These are phyloP conservation scores for Yueomyces sinensis DNA, from an alignment of 805 yeast genomes.

Conservation along the genomic window DNA sequence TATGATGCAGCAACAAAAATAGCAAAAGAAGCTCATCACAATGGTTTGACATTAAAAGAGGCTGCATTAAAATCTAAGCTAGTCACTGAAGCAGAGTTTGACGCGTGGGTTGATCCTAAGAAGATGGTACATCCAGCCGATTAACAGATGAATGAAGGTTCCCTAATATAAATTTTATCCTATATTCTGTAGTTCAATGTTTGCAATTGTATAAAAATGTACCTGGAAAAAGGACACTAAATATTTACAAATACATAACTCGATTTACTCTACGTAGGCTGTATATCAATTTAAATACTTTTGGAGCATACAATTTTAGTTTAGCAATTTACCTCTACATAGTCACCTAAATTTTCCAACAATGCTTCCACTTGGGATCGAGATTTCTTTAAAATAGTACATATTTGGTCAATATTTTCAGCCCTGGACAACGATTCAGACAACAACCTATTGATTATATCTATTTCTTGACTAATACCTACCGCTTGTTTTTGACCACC, in stretches of 20 bases:
- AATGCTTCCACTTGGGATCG: constrained; percentile 39
- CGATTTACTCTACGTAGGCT: too few species aligned
- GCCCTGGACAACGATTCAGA: constrained; percentile 35
- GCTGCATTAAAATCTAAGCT: constrained; percentile 87
- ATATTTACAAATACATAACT: too few species aligned
- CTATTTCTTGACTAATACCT: not conserved
- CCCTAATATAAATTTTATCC: too few species aligned
- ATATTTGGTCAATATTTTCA: constrained; percentile 50
- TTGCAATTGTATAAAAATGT: too few species aligned
- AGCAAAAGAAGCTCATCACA: constrained; percentile 97
- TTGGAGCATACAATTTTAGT: too few species aligned
- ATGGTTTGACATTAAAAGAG: constrained; percentile 89
- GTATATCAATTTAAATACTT: too few species aligned
- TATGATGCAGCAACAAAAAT: constrained; percentile 95
- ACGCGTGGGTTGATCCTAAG: constrained; percentile 95
- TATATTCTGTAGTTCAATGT: too few species aligned
- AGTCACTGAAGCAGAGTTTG: constrained; percentile 74
- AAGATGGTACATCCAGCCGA: constrained; percentile 81
- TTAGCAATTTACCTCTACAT: constrained; percentile 32
- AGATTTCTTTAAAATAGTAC: constrained; percentile 53
- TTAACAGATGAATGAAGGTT: not conserved
- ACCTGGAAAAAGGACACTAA: not conserved
- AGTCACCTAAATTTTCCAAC: constrained; percentile 36
- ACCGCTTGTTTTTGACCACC: too few species aligned
- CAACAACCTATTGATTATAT: constrained; percentile 12